Evolutionary conservation across 2,329 filamentous ascomycete genomes (phyloP), one percentile per base, ranked within the genome.

Genomic region (Penicillium sclerotigenum): DNA sequence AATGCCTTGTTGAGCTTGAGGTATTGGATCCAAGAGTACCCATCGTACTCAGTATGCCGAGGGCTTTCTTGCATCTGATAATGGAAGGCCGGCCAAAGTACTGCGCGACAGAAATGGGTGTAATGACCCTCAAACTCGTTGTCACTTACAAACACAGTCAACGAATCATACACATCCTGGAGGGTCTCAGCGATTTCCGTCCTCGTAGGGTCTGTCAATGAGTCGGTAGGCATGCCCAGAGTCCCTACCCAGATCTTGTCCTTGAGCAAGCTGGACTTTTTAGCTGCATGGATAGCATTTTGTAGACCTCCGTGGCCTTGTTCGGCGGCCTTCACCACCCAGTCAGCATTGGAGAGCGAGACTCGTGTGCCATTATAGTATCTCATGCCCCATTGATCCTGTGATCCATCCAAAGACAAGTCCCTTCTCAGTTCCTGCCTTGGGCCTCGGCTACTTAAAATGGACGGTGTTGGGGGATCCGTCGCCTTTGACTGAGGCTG

Each of bases 51-150:
- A 70, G 96, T 97, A 83, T 91, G 96, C 79, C 96, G 95, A 37
- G 93, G 92, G 69, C 93, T 93, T 72, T 97, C 93, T 2, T 93
- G 93, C 63, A 97, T 95, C 73, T 96, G 91, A 74, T 97, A 97
- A 75, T 97, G 92, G 74, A 97, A 94, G 60, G 96, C 91, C 1
- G 93, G 93, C 91, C 92, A 97, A 9, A 97, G 80, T 48, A 97
- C 95, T 9, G 93, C 89, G 77, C 96, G 96, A 84, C 92, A 97
- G 73, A 93, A 97, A 75, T 97, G 92, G 14, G 87, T 84, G 69
- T 97, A 97, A 75, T 96, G 91, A 0, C 91, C 91, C 67, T 96
- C 89, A 68, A 96, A 91, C 74, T 97, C 91, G 71, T 88, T 91
- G 76, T 97, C 93, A 58, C 85, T 88, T 73, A 89, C 88, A 71